Conservation (phyloP, 768 basidiomycete genomes). For the Lepiota venenata region DNA sequence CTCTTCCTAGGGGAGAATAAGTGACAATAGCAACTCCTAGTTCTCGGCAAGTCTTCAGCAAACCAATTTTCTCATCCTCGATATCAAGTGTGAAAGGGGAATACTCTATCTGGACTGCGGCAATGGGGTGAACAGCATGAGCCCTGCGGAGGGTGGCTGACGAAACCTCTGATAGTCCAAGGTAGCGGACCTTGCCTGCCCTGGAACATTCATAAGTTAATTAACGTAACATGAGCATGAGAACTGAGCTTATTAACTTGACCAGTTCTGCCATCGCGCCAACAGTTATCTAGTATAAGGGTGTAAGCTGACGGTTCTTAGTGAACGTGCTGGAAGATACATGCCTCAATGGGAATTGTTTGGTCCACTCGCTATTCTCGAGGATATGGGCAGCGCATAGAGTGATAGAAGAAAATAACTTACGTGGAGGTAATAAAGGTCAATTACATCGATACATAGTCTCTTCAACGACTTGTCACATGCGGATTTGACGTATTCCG, state of each 20-base stretch:
- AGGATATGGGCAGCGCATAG: neutral
- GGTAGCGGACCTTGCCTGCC: constrained; percentile 34
- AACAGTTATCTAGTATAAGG: constrained; percentile 28
- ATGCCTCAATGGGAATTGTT: constrained; percentile 44
- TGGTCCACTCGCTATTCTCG: constrained; percentile 32
- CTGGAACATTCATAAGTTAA: neutral
- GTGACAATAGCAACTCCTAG: constrained; percentile 46
- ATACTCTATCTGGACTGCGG: constrained; percentile 48
- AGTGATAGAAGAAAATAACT: neutral
- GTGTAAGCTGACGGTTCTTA: neutral
- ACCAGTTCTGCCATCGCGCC: constrained; percentile 49
- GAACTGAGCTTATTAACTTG: constrained; percentile 24
- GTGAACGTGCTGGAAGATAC: neutral
- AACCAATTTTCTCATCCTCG: constrained; percentile 36
- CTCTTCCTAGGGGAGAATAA: constrained; percentile 50
- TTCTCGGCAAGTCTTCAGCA: constrained; percentile 42
- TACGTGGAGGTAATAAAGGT: constrained; percentile 47
- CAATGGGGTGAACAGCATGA: constrained; percentile 45
- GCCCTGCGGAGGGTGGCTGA: constrained; percentile 45
- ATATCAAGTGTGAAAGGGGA: constrained; percentile 46
- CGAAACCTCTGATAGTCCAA: constrained; percentile 52
- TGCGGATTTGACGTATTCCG: constrained; percentile 35
- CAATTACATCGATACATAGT: constrained; percentile 39
- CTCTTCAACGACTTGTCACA: constrained; percentile 36
- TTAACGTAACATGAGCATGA: too few relatives aligned